Conservation (phyloP, 352 stramenopile genomes). For the Phytophthora niederhauseri region DNA sequence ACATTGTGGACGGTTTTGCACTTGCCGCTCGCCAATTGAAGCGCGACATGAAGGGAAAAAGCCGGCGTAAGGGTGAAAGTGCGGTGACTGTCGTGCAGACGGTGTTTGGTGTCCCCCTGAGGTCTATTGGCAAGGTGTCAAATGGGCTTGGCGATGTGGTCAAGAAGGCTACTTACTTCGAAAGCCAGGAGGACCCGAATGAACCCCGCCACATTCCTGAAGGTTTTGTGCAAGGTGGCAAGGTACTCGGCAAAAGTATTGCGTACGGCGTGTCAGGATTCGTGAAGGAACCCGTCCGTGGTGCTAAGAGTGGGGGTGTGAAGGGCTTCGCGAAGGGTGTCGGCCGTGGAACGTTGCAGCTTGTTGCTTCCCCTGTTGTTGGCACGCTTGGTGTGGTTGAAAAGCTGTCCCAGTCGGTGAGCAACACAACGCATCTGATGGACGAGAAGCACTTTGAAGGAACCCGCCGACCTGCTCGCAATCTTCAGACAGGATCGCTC, state of each 20-base stretch:
- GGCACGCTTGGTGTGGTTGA: conserved; percentile 83
- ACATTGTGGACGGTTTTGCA: conserved; percentile 89
- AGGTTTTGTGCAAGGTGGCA: conserved; percentile 73
- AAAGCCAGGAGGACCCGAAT: conserved; percentile 75
- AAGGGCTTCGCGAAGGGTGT: conserved; percentile 88
- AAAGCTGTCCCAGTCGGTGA: conserved; percentile 84
- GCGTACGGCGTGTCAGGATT: conserved; percentile 78
- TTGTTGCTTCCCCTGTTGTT: conserved; percentile 83
- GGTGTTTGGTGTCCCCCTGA: conserved; percentile 74
- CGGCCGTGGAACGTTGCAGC: conserved; percentile 75
- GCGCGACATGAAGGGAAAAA: conserved; percentile 80
- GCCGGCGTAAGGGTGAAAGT: conserved; percentile 80
- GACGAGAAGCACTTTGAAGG: conserved; percentile 83
- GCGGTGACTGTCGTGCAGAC: conserved; percentile 83
- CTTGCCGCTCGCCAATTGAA: conserved; percentile 81
- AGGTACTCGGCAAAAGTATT: conserved; percentile 82
- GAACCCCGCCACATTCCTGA: conserved; percentile 80
- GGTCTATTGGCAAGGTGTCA: conserved; percentile 82
- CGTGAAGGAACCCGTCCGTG: conserved; percentile 83
- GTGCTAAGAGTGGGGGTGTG: conserved; percentile 69
- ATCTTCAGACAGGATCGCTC: conserved; percentile 57
- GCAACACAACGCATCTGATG: conserved; percentile 88
- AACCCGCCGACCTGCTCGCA: conserved; percentile 73
- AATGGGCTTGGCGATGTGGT: conserved; percentile 87
- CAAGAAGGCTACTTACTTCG: conserved; percentile 84